Evolutionary conservation across 2,329 filamentous ascomycete species (phyloP).

Genomic region (Beauveria sp.): DNA sequence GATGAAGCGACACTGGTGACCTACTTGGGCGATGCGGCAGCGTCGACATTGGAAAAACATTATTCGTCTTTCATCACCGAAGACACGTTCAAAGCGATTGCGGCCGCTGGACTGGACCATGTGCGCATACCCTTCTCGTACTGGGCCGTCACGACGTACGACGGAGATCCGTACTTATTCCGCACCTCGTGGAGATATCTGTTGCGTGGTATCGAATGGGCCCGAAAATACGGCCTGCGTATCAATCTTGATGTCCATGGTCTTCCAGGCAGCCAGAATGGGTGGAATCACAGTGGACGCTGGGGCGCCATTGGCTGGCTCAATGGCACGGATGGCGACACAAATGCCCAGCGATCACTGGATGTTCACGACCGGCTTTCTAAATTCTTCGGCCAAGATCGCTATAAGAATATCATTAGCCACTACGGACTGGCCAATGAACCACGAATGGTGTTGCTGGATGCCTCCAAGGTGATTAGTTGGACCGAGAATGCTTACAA

Average conservation of each 20-base stretch:
- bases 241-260: constrained; percentile 91
- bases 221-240: constrained; percentile 81
- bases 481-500: constrained; percentile 74
- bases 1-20: constrained; percentile 80
- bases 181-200: constrained; percentile 90
- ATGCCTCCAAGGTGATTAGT: constrained; percentile 56
- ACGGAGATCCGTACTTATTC: constrained; percentile 78
- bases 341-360: constrained; percentile 74
- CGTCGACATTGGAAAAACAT: constrained; percentile 75
- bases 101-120: constrained; percentile 83
- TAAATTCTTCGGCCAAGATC: constrained; percentile 85
- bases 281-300: constrained; percentile 92
- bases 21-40: constrained; percentile 59
- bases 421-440: constrained; percentile 96
- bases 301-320: constrained; percentile 80
- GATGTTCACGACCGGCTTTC: constrained; percentile 83
- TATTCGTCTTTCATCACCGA: constrained; percentile 86
- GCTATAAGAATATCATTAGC: constrained; percentile 84
- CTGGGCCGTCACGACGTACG: constrained; percentile 84
- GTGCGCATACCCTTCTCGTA: constrained; percentile 95
- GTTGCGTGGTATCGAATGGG: constrained; percentile 86
- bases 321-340: constrained; percentile 74
- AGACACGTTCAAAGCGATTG: constrained; percentile 75
- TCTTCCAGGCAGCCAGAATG: constrained; percentile 90
- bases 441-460: constrained; percentile 74